Percentiles rank a stretch among this genome's conserved stretches.
These are phyloP conservation scores for Sphaerostilbella broomeana DNA, from an alignment of 2,329 filamentous ascomycete genomes.

Conservation along the genomic window DNA sequence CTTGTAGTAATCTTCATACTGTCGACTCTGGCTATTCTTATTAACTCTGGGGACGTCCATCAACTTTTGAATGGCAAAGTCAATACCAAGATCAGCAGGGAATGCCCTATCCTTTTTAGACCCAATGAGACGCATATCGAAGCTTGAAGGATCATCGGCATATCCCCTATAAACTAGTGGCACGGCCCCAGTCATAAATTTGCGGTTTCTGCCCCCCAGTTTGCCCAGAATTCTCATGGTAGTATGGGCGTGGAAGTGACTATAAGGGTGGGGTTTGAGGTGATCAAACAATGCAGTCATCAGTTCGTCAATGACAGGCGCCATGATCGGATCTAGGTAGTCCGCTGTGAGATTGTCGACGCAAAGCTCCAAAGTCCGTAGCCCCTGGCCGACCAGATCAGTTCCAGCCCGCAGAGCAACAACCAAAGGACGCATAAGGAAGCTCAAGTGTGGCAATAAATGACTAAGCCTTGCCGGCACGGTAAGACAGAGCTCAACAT, in stretches of 20 bases:
- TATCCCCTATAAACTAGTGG: slow-evolving; percentile 78
- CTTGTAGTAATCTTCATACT: slow-evolving; percentile 79
- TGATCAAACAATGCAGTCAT: slow-evolving; percentile 98
- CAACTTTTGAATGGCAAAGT: slow-evolving; percentile 81
- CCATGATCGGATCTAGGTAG: slow-evolving; percentile 98
- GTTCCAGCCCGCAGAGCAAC: slow-evolving; percentile 86
- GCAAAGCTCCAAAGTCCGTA: slow-evolving; percentile 89
- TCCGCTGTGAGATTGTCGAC: slow-evolving; percentile 98
- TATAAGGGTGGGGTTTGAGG: slow-evolving; percentile 86
- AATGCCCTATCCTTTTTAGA: slow-evolving; percentile 86
- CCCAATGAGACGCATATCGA: slow-evolving; percentile 83
- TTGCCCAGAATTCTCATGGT: slow-evolving; percentile 97
- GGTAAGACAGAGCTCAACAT: slow-evolving; percentile 93
- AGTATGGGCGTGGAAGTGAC: slow-evolving; percentile 94
- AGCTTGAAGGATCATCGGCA: slow-evolving; percentile 79
- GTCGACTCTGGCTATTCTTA: slow-evolving; percentile 48
- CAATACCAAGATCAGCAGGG: slow-evolving; percentile 77
- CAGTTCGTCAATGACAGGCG: slow-evolving; percentile 94
- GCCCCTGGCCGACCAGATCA: slow-evolving; percentile 88
- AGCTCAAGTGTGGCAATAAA: slow-evolving; percentile 87
- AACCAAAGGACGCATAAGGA: slow-evolving; percentile 95
- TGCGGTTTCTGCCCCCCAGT: slow-evolving; percentile 87
- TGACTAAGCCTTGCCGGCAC: slow-evolving; percentile 93
- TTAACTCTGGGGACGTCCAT: slow-evolving; percentile 67
- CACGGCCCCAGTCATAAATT: slow-evolving; percentile 86